phyloP scores from a whole-genome alignment of 108 stramenopile species.

The Cyclotella cryptica region DNA sequence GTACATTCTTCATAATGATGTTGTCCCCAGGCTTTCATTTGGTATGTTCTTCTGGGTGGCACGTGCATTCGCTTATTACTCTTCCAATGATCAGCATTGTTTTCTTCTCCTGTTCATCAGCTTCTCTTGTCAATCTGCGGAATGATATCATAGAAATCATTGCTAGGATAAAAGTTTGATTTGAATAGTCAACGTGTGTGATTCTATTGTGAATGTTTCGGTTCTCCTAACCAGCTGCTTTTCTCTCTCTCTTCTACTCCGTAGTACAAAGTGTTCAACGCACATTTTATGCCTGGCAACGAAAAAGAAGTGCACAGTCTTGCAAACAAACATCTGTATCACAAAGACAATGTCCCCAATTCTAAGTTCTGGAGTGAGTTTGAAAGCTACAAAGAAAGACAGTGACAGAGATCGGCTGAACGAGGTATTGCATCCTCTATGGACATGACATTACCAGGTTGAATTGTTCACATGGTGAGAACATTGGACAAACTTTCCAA shows the following conservation, averaged over 20 bases:
- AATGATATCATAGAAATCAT: constrained; percentile 87
- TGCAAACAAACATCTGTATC: constrained; percentile 13
- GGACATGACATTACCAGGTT: constrained; percentile 77
- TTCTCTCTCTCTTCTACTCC: neutral
- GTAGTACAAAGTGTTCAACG: constrained; percentile 68
- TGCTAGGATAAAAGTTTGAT: constrained; percentile 79
- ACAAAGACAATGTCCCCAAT: constrained; percentile 20
- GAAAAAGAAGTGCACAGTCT: constrained; percentile 23
- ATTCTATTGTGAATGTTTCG: neutral
- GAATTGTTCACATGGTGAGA: neutral
- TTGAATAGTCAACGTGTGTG: neutral
- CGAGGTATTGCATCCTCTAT: constrained; percentile 18
- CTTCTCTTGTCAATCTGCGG: constrained; percentile 70
- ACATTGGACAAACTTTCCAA: neutral
- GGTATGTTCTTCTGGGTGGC: neutral
- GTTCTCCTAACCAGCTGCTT: neutral
- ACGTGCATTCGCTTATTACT: neutral
- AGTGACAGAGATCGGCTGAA: constrained; percentile 49
- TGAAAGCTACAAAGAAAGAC: constrained; percentile 21
- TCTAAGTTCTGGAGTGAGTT: constrained; percentile 28
- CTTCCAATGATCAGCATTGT: neutral
- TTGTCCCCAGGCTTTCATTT: constrained; percentile 85
- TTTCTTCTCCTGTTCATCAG: neutral
- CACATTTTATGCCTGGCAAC: constrained; percentile 42
- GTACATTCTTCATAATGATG: constrained; percentile 84